Percentiles rank a stretch among this genome's conserved stretches.
Conservation (phyloP, 495 filamentous ascomycete species). For the Xylaria nigripes region DNA sequence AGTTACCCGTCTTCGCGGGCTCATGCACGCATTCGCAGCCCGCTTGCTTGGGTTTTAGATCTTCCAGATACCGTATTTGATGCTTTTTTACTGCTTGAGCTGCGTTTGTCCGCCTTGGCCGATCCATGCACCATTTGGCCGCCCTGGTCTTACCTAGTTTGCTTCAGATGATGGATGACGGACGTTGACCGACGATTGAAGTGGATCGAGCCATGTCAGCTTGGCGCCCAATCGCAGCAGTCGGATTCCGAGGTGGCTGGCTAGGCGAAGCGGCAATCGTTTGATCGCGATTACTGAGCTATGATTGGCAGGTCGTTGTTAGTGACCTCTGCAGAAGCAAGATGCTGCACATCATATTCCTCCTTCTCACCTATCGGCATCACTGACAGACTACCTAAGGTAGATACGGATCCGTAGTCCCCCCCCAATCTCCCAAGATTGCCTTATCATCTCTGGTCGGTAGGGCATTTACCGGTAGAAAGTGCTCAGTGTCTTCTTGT, state of each 20-base stretch:
- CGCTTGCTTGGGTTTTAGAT: background rate
- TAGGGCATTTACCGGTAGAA: background rate
- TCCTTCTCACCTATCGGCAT: background rate
- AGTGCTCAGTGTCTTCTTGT: background rate
- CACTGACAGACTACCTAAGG: background rate
- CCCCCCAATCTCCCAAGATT: conserved; percentile 6
- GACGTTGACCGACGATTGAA: background rate
- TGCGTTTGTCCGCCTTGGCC: conserved; percentile 6
- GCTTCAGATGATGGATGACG: conserved; percentile 1
- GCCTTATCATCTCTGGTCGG: background rate
- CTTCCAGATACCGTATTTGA: background rate
- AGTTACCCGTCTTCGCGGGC: background rate
- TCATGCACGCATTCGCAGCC: conserved; percentile 3
- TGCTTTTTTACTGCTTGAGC: conserved; percentile 1
- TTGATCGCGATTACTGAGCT: conserved; percentile 6
- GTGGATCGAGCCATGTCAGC: background rate
- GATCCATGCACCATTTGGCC: conserved; percentile 8
- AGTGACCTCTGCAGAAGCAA: background rate
- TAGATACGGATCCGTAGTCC: too few species aligned
- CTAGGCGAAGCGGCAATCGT: background rate
- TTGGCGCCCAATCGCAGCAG: conserved; percentile 10
- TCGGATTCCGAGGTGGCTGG: conserved; percentile 2
- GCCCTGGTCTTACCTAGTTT: background rate
- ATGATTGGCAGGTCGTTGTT: conserved; percentile 2
- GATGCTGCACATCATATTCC: background rate